Percentiles rank a stretch among this genome's conserved stretches.
phyloP scores from a whole-genome alignment of 805 yeast genomes.

The Pichia rugopelliculosa region DNA sequence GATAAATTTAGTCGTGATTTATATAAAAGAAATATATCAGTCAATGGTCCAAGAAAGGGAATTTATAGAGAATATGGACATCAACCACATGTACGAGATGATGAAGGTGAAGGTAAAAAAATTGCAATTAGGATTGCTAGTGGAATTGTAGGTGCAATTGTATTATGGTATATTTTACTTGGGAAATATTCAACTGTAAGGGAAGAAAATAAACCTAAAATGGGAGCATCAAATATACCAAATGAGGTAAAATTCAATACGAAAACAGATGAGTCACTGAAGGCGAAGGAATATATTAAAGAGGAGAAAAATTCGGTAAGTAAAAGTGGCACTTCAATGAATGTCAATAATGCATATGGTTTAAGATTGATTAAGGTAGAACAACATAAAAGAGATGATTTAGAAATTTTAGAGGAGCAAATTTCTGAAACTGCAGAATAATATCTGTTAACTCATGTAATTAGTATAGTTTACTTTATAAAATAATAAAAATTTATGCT shows the following conservation, averaged over 20 bases:
- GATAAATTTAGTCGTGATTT: slow-evolving; percentile 22
- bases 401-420: slow-evolving; percentile 6
- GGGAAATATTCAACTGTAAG: slow-evolving; percentile 7
- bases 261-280: background rate
- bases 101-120: slow-evolving; percentile 10
- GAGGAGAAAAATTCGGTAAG: background rate
- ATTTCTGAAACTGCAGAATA: slow-evolving; percentile 8
- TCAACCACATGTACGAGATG: slow-evolving; percentile 8
- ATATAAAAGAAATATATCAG: slow-evolving; percentile 15
- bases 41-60: slow-evolving; percentile 16
- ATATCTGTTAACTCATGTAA: background rate
- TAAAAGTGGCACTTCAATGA: slow-evolving; percentile 1
- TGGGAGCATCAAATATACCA: too few relatives aligned
- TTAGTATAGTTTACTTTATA: background rate
- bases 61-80: slow-evolving; percentile 15
- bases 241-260: too few relatives aligned
- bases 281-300: background rate
- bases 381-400: background rate
- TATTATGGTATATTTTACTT: slow-evolving; percentile 10
- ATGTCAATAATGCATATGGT: slow-evolving; percentile 12
- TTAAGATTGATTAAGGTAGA: slow-evolving; percentile 6
- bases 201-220: background rate
- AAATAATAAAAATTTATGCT: background rate
- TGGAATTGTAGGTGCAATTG: slow-evolving; percentile 7
- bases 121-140: slow-evolving; percentile 6